Percentiles rank a stretch among this genome's conserved stretches.
Conservation (phyloP, 352 stramenopile genomes). For the Phytopythium aichiense region DNA sequence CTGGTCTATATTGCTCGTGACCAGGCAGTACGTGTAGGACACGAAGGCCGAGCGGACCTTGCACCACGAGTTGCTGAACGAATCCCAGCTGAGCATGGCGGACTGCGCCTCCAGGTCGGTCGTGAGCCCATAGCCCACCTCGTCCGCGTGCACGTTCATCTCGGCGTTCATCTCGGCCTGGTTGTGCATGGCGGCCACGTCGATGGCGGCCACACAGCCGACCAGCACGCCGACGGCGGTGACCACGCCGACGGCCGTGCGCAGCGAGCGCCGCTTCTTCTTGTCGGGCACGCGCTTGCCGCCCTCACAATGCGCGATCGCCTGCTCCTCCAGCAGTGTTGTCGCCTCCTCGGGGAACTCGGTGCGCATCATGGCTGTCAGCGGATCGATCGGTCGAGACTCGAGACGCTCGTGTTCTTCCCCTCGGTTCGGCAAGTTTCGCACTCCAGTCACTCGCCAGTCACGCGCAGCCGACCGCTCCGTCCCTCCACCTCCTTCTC, state of each 20-base stretch:
- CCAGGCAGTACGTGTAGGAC: background rate
- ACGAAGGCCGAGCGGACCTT: background rate
- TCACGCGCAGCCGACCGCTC: background rate
- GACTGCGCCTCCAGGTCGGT: background rate
- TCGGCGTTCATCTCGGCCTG: background rate
- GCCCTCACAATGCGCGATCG: background rate
- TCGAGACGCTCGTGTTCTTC: background rate
- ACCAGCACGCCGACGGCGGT: background rate
- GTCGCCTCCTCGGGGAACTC: slow-evolving; percentile 8
- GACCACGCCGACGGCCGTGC: background rate
- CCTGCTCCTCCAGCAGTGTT: slow-evolving; percentile 6
- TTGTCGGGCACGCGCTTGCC: background rate
- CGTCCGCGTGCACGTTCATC: background rate
- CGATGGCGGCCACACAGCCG: slow-evolving; percentile 1
- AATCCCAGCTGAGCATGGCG: background rate
- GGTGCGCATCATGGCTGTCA: slow-evolving; percentile 3
- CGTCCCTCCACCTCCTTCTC: background rate
- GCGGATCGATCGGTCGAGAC: background rate
- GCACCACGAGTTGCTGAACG: slow-evolving; percentile 3
- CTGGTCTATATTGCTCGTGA: background rate
- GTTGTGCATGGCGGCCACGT: background rate
- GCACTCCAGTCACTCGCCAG: background rate
- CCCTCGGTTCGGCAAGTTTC: background rate
- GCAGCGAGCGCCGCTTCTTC: slow-evolving; percentile 1
- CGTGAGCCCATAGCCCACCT: background rate